Evolutionary conservation across 331 rosid genomes (phyloP).

Genomic region (Quercus lobata): DNA sequence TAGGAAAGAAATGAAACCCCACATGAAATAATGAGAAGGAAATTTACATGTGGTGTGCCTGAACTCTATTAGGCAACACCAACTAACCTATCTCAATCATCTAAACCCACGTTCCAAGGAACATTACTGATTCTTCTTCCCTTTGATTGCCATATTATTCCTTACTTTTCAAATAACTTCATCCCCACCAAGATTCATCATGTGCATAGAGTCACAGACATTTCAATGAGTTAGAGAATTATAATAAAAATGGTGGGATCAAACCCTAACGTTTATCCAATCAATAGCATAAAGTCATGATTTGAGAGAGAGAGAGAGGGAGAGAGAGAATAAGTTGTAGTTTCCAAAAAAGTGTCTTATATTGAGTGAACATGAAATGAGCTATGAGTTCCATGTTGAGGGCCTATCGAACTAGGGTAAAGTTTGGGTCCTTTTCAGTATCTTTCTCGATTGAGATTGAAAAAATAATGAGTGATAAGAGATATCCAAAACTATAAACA

Average conservation of each 20-base stretch:
- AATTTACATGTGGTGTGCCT: constrained; percentile 36
- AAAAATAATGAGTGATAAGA: not conserved
- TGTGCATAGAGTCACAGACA: not conserved
- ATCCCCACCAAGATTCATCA: constrained; percentile 23
- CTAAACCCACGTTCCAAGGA: constrained; percentile 22
- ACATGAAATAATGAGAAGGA: constrained; percentile 18
- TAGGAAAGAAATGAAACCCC: constrained; percentile 17
- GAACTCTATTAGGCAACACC: constrained; percentile 28
- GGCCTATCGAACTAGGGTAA: not conserved
- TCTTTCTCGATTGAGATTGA: not conserved
- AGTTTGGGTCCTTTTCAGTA: not conserved
- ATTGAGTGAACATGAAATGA: constrained; percentile 13
- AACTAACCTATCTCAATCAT: constrained; percentile 32
- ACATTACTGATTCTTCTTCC: constrained; percentile 23
- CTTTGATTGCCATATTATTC: constrained; percentile 41
- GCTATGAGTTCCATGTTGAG: not conserved
- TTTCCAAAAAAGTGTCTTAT: not conserved
- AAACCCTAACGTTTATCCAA: constrained; percentile 10
- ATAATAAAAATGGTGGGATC: not conserved
- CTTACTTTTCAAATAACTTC: constrained; percentile 14
- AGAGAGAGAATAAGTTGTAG: not conserved
- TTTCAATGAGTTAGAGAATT: constrained; percentile 2
- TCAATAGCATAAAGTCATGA: constrained; percentile 1
- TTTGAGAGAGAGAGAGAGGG: not conserved
- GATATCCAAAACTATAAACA: too few relatives aligned